Evolutionary conservation across 495 filamentous ascomycete species (phyloP), one percentile per base, ranked within the genome.

Genomic region (Jackrogersella minutella): DNA sequence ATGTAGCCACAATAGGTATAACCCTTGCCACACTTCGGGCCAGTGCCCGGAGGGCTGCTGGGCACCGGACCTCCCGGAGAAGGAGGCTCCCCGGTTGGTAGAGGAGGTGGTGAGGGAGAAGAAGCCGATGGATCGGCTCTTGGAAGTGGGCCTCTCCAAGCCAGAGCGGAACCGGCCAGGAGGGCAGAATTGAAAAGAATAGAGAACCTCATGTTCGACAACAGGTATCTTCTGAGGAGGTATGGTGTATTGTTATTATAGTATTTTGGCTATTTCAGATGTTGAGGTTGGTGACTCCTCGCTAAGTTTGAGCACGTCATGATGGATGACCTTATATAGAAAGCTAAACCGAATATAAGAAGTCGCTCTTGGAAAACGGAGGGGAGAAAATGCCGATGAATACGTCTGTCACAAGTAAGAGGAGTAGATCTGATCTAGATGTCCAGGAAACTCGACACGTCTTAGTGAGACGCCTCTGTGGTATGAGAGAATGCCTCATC

Each of bases 1-100:
- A 79, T 80, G 58, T 80, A 81, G 0, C 79, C 79, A 59, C 79
- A 81, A 56, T 81, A 81, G 2, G 79, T 81, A 40, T 77, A 81
- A 0, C 79, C 79, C 43, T 76, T 74, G 24, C 77, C 77, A 40
- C 78, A 80, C 1, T 77, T 74, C 5, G 78, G 66, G 7, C 62
- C 69, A 11, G 44, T 6, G 13, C 60, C 55, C 13, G 47, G 61
- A 10, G 55, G 14, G 16, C 62, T 59, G 50, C 51, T 62, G 17
- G 67, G 40, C 14, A 8, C 5, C 46, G 19, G 63, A 28, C 36
- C 59, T 8, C 4, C 37, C 6, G 57, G 52, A 36, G 26, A 56
- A 33, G 56, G 17, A 31, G 57, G 9, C 34, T 58, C 52, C 34
- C 43, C 43, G 8, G 24, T 14, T 2, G 41, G 14, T 14, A 26